Percentiles rank a stretch among this genome's conserved stretches.
Conservation (phyloP, 78 protist genomes). For the Pelomyxa schiedti region DNA sequence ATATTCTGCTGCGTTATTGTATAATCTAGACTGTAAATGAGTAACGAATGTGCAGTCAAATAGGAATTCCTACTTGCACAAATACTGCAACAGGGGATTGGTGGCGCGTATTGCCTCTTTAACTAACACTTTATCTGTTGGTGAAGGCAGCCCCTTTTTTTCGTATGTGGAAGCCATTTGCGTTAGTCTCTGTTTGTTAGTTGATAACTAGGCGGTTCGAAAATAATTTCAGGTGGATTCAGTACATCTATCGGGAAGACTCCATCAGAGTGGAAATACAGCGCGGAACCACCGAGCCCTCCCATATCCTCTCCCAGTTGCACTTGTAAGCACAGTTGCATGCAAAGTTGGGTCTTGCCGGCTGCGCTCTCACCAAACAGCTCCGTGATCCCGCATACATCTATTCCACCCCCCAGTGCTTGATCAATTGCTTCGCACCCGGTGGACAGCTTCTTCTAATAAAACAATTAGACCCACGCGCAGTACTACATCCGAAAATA, state of each 20-base stretch:
- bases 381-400: constrained; percentile 14
- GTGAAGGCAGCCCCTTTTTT: too few relatives aligned
- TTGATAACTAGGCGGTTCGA: neutral
- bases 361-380: neutral
- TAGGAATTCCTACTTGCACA: neutral
- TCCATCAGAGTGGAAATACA: constrained; percentile 25
- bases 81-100: neutral
- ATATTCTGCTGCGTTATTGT: neutral
- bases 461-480: too few relatives aligned
- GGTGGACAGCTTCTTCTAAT: constrained; percentile 6
- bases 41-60: neutral
- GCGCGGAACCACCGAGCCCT: constrained; percentile 16
- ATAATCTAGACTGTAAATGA: neutral
- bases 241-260: neutral
- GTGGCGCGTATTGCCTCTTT: neutral
- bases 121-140: neutral
- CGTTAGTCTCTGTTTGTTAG: neutral
- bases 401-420: constrained; percentile 28
- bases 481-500: too few relatives aligned
- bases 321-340: constrained; percentile 22
- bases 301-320: neutral
- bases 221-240: neutral
- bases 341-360: constrained; percentile 25
- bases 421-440: constrained; percentile 4
- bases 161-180: too few relatives aligned